Evolutionary conservation across 1,284 basidiomycete species (phyloP).

Genomic region (Apiotrichum siamense): DNA sequence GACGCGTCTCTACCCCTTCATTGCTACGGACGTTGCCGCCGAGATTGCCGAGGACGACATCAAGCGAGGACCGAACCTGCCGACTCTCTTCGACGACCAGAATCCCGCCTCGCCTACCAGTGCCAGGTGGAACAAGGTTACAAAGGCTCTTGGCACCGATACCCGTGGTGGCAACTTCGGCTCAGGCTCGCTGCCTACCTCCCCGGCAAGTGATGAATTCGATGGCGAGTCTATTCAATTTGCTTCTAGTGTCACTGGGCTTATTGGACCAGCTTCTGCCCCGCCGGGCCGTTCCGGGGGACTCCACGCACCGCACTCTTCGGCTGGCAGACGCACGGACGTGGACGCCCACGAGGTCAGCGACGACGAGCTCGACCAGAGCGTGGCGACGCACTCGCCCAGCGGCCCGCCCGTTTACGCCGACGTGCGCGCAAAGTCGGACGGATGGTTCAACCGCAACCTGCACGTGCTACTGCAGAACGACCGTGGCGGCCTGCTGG

Average conservation of each 20-base stretch:
- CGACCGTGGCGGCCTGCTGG: constrained; percentile 22
- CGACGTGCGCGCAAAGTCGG: constrained; percentile 32
- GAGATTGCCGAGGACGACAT: constrained; percentile 37
- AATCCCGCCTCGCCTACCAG: background rate
- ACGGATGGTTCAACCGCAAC: constrained; percentile 36
- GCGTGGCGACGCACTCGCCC: constrained; percentile 13
- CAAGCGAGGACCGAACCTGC: constrained; percentile 14
- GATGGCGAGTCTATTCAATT: constrained; percentile 12
- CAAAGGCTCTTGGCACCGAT: constrained; percentile 19
- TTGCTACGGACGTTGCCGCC: constrained; percentile 36
- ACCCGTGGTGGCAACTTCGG: constrained; percentile 4
- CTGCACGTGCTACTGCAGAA: constrained; percentile 34
- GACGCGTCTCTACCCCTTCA: constrained; percentile 44
- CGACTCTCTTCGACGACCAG: constrained; percentile 16
- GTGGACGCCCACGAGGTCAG: background rate
- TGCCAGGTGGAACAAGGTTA: constrained; percentile 20
- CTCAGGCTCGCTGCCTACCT: constrained; percentile 1
- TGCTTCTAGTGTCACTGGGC: constrained; percentile 10
- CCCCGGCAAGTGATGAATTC: constrained; percentile 9
- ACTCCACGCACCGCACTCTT: constrained; percentile 4
- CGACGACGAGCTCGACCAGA: constrained; percentile 2
- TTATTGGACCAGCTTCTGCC: constrained; percentile 11
- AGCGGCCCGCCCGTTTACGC: constrained; percentile 33
- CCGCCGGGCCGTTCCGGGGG: background rate
- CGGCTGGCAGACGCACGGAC: too few relatives aligned